These are phyloP conservation scores for Saposhnikovia divaricata DNA, from an alignment of 129 eudicot genomes.

Conservation along the genomic window DNA sequence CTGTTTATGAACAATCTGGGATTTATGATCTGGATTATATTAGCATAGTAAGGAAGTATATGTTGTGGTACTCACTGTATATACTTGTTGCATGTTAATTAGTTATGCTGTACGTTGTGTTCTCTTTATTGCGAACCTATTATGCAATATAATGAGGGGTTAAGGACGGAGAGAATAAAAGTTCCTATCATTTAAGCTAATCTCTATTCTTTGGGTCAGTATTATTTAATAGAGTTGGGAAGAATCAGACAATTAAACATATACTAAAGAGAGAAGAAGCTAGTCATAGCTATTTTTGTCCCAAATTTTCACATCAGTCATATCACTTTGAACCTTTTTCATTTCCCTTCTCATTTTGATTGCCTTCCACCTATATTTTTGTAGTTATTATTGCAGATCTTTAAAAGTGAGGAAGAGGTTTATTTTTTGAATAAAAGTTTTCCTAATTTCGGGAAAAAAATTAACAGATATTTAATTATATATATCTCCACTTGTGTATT, in stretches of 20 bases:
- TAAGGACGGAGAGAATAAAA: neutral
- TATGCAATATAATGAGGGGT: neutral
- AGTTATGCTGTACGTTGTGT: neutral
- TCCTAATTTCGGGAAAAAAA: no score
- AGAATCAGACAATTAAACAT: neutral
- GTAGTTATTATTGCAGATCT: neutral
- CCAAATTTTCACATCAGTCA: neutral
- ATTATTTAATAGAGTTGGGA: neutral
- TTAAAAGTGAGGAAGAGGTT: no score
- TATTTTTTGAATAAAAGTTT: no score
- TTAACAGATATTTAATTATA: no score
- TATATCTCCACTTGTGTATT: neutral
- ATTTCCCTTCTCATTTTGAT: neutral
- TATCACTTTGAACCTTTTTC: neutral
- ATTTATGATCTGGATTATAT: neutral
- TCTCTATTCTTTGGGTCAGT: neutral
- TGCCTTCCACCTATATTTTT: neutral
- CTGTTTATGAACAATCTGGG: neutral
- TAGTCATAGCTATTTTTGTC: neutral
- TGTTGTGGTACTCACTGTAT: neutral
- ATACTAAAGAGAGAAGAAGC: neutral
- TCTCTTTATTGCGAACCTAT: neutral
- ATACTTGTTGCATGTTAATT: neutral
- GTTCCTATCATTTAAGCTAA: neutral
- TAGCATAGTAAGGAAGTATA: neutral